phyloP scores from a whole-genome alignment of 2,329 filamentous ascomycete genomes.

The Neoarthrinium moseri region DNA sequence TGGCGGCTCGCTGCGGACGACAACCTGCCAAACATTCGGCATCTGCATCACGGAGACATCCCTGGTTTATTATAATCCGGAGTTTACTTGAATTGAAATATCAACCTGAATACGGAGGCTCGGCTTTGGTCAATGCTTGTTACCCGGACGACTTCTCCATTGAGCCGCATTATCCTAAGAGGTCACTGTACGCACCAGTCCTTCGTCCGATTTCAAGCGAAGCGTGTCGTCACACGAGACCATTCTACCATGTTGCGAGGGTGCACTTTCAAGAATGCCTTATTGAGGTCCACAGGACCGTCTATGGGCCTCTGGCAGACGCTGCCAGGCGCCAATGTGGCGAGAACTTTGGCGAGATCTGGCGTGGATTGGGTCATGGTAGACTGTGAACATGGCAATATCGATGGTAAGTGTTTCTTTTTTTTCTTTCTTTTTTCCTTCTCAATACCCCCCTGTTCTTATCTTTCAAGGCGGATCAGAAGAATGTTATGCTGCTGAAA shows the following conservation, averaged over 20 bases:
- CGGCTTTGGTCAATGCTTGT: background rate
- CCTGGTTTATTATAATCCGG: too few relatives aligned
- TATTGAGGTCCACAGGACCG: constrained; percentile 43
- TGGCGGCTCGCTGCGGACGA: too few relatives aligned
- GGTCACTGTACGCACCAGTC: background rate
- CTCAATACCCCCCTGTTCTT: too few relatives aligned
- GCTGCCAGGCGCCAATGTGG: constrained; percentile 59
- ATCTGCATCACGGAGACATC: too few relatives aligned
- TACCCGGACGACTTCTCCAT: too few relatives aligned
- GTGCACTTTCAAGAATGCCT: constrained; percentile 44
- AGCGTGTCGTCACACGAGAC: background rate
- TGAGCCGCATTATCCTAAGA: background rate
- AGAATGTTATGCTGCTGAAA: too few relatives aligned
- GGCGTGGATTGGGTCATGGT: constrained; percentile 68
- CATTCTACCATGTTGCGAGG: constrained; percentile 21
- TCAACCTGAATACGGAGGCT: background rate
- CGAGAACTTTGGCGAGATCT: constrained; percentile 56
- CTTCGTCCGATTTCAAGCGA: background rate
- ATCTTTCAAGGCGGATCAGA: too few relatives aligned
- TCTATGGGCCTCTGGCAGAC: constrained; percentile 64
- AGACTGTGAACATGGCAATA: constrained; percentile 57
- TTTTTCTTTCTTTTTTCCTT: background rate
- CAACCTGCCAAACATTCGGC: too few relatives aligned
- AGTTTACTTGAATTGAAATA: background rate
- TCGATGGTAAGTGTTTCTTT: constrained; percentile 39